Percentiles rank a stretch among this genome's conserved stretches.
These are phyloP conservation scores for Cyberlindnera japonica DNA, from an alignment of 805 yeast species.

Conservation along the genomic window DNA sequence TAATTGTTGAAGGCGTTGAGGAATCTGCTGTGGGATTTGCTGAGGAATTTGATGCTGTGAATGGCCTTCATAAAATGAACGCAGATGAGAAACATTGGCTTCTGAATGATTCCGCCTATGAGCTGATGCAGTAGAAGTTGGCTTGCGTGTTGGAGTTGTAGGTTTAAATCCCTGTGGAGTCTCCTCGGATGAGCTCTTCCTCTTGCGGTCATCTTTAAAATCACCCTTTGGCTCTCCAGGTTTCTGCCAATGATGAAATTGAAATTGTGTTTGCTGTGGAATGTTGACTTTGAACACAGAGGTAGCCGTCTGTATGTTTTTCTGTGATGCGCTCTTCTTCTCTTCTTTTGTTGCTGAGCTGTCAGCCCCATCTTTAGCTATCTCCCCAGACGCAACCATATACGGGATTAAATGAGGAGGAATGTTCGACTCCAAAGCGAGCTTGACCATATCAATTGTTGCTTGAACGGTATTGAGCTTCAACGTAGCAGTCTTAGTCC, in stretches of 20 bases:
- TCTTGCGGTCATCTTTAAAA: conserved; percentile 7
- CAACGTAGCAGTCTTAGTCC: conserved; percentile 35
- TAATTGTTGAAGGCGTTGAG: conserved; percentile 4
- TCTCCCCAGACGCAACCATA: conserved; percentile 27
- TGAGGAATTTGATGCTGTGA: conserved; percentile 4
- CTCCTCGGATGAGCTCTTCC: conserved; percentile 7
- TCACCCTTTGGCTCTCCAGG: conserved; percentile 21
- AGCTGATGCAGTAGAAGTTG: not conserved
- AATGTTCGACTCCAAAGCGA: conserved; percentile 34
- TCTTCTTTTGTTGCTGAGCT: not conserved
- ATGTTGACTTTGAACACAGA: conserved; percentile 28
- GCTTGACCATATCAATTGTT: conserved; percentile 35
- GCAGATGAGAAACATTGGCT: conserved; percentile 26
- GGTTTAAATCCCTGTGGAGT: not conserved
- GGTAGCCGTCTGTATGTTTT: conserved; percentile 13
- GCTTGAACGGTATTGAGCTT: conserved; percentile 31
- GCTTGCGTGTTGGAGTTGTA: conserved; percentile 4
- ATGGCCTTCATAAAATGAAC: conserved; percentile 22
- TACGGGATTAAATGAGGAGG: conserved; percentile 36
- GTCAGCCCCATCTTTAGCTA: not conserved
- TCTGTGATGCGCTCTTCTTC: not conserved
- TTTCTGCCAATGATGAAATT: conserved; percentile 30
- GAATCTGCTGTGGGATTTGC: conserved; percentile 8
- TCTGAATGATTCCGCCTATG: conserved; percentile 31
- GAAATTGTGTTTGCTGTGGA: conserved; percentile 27